Base-by-base conservation (phyloP, 2,329 filamentous ascomycete genomes). In the Cephalotrichum gorgonifer region DNA sequence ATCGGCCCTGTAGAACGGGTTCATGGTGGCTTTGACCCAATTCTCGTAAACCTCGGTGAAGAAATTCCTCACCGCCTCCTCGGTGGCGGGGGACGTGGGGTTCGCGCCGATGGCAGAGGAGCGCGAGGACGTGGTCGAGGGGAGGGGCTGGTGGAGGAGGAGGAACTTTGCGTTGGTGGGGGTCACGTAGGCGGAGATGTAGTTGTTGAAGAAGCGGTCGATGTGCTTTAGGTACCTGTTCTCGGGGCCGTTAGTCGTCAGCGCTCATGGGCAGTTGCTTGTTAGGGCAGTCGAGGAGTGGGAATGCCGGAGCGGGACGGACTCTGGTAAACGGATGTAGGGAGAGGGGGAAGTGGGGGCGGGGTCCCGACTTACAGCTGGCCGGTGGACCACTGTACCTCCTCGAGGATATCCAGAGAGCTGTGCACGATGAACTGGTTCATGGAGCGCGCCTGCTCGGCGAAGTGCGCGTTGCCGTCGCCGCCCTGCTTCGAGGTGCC, bases 341-440 rank as follows among this genome's bases (percentile, higher is more conserved):
- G 31, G 46, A 42, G 51, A 57, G 54, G 3, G 55, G 56, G 27
- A 53, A 53, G 43, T 31, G 8, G 54, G 54, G 43, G 27, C 27
- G 14, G 44, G 11, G 42, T 44, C 2, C 27, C 22, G n/a, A 63
- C 74, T 54, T 71, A 94, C 88, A 95, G 85, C 57, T 87, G 83
- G 4, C 86, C 86, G 53, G 75, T 87, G 6, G 81, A 85, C 91
- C 93, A 98, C 70, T 97, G 93, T 27, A 91, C 82, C 67, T 98
- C 93, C 70, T 98, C 93, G 47, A 95, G 86, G 43, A 97, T 88
- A 65, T 98, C 93, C 50, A 98, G 74, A 56, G 87, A 87, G 57
- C 88, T 90, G 71, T 98, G 91, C 28, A 95, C 82, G 62, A 97
- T 88, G 72, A 98, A 97, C 67, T 96, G 93, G 71, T 96, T 96